These are phyloP conservation scores for Leishmania lainsoni DNA, from an alignment of 208 protist species.

Conservation along the genomic window DNA sequence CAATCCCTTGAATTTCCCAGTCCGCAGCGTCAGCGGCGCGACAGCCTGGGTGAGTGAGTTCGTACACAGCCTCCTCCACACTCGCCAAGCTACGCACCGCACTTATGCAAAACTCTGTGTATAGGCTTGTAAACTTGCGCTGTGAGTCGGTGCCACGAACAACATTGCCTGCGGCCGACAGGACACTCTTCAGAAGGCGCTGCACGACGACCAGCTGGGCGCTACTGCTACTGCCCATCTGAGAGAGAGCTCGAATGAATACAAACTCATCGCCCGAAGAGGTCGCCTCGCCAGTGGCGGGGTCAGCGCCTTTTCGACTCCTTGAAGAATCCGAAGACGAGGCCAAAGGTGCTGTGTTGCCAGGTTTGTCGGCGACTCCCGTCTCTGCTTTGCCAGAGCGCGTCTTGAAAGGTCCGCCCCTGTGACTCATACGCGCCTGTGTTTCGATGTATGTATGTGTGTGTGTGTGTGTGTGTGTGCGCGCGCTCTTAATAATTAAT, in stretches of 20 bases:
- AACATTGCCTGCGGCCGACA: conserved; percentile 36
- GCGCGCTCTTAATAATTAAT: not conserved
- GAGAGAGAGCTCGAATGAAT: conserved; percentile 17
- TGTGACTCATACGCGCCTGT: not conserved
- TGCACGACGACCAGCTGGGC: conserved; percentile 25
- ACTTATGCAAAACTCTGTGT: conserved; percentile 69
- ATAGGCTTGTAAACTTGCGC: conserved; percentile 66
- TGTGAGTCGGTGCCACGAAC: conserved; percentile 82
- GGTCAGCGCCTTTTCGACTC: not conserved
- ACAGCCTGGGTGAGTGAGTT: conserved; percentile 50
- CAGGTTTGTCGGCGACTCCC: not conserved
- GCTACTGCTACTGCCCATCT: conserved; percentile 12
- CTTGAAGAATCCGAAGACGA: not conserved
- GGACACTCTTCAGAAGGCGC: conserved; percentile 34
- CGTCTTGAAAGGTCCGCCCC: not conserved
- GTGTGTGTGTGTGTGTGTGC: conserved; percentile 1
- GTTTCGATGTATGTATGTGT: not conserved
- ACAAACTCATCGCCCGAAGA: not conserved
- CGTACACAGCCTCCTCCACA: conserved; percentile 71
- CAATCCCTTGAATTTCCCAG: conserved; percentile 45
- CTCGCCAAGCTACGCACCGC: conserved; percentile 53
- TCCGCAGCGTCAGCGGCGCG: conserved; percentile 39
- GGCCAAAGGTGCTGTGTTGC: not conserved
- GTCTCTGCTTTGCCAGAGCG: conserved; percentile 5
- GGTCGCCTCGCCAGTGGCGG: not conserved